Conservation (phyloP, 345 rosid genomes). For the Tarenaya hassleriana region DNA sequence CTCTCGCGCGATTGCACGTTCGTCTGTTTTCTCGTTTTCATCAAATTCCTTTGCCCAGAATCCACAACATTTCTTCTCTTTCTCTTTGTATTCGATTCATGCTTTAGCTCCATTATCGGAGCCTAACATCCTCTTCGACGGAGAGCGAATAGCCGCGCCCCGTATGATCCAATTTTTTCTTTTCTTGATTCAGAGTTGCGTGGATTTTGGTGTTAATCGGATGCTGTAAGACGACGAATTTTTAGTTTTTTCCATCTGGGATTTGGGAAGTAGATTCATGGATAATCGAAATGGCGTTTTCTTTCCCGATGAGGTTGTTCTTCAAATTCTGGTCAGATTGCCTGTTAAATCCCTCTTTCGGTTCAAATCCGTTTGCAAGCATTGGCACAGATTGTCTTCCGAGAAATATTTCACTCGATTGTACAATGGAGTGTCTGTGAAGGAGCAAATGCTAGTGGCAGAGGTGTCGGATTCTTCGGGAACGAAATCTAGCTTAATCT, state of each 20-base stretch:
- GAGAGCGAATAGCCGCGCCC: too few relatives aligned
- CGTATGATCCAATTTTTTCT: not conserved
- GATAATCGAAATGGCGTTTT: conserved; percentile 27
- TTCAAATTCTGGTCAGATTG: conserved; percentile 64
- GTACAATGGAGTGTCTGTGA: conserved; percentile 47
- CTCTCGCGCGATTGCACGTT: too few relatives aligned
- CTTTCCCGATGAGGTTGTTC: conserved; percentile 71
- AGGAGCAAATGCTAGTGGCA: conserved; percentile 46
- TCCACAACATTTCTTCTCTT: too few relatives aligned
- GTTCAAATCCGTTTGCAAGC: conserved; percentile 67
- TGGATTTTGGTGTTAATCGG: not conserved
- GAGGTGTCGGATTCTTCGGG: conserved; percentile 51
- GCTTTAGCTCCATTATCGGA: too few relatives aligned
- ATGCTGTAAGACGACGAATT: conserved; percentile 12
- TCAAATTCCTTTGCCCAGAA: too few relatives aligned
- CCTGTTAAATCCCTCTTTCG: conserved; percentile 65
- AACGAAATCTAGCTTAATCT: conserved; percentile 45
- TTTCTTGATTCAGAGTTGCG: not conserved
- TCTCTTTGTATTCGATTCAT: too few relatives aligned
- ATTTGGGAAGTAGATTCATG: conserved; percentile 20
- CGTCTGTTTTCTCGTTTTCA: too few relatives aligned
- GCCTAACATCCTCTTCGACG: too few relatives aligned
- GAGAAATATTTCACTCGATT: conserved; percentile 51
- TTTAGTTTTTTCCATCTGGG: not conserved
- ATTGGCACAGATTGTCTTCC: conserved; percentile 53